Conservation (phyloP, 805 yeast species). For the Blastobotrys muscicola region DNA sequence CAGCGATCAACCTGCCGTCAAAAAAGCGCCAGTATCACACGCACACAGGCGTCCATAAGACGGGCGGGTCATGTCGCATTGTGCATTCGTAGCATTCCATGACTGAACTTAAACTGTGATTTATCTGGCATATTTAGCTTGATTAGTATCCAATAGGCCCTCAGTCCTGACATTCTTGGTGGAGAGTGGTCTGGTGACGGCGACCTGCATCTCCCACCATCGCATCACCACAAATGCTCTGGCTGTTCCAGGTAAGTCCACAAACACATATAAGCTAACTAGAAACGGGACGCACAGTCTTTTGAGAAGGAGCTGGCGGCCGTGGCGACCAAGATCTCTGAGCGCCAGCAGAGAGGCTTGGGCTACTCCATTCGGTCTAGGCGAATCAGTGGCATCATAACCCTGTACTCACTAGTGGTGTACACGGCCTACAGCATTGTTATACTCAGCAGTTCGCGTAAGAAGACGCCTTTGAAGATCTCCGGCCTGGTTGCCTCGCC, state of each 20-base stretch:
- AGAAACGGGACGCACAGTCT: constrained; percentile 9
- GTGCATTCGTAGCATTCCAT: too few relatives aligned
- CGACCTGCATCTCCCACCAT: too few relatives aligned
- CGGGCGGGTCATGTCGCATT: too few relatives aligned
- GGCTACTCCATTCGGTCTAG: constrained; percentile 19
- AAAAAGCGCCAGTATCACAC: too few relatives aligned
- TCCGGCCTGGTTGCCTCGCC: constrained; percentile 11
- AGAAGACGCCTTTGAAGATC: constrained; percentile 5
- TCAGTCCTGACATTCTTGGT: too few relatives aligned
- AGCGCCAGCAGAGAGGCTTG: constrained; percentile 13
- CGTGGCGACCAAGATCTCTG: constrained; percentile 22
- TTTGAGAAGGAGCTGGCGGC: constrained; percentile 29
- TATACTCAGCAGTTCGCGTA: constrained; percentile 8
- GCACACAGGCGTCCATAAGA: too few relatives aligned
- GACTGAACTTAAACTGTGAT: too few relatives aligned
- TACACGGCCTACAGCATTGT: constrained; percentile 20
- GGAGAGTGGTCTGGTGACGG: too few relatives aligned
- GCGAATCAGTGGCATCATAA: constrained; percentile 22
- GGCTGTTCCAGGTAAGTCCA: constrained; percentile 1
- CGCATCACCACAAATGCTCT: not conserved
- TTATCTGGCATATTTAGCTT: too few relatives aligned
- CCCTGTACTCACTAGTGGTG: constrained; percentile 24
- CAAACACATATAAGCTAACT: not conserved
- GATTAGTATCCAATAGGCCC: too few relatives aligned
- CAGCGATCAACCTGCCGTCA: too few relatives aligned